Conservation (phyloP, 352 stramenopile species). For the Phytophthora idaei region DNA sequence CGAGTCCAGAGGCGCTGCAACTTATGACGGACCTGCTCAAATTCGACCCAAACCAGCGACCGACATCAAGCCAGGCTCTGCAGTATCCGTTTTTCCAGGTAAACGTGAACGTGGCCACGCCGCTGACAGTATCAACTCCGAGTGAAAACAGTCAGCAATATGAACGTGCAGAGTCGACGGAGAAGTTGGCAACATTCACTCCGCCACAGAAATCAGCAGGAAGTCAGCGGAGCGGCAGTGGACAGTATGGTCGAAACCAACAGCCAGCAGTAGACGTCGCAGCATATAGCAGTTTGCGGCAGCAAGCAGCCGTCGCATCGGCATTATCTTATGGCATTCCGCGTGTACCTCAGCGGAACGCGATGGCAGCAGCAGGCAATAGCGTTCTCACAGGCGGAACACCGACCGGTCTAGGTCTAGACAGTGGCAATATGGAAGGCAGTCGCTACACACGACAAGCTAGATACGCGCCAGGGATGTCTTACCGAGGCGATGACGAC, state of each 20-base stretch:
- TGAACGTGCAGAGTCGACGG: conserved; percentile 40
- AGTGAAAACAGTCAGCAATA: conserved; percentile 53
- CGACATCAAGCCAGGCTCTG: conserved; percentile 92
- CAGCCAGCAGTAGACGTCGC: conserved; percentile 49
- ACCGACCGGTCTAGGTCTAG: conserved; percentile 50
- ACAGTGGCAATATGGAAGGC: conserved; percentile 57
- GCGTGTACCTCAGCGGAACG: conserved; percentile 62
- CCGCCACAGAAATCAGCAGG: conserved; percentile 59
- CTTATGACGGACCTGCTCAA: conserved; percentile 94
- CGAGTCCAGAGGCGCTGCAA: conserved; percentile 89
- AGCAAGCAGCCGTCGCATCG: conserved; percentile 26
- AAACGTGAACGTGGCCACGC: conserved; percentile 75
- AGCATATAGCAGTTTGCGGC: conserved; percentile 48
- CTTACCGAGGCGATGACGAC: conserved; percentile 57
- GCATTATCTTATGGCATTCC: conserved; percentile 45
- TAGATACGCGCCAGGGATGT: conserved; percentile 74
- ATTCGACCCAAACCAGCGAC: conserved; percentile 93
- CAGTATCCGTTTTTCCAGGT: conserved; percentile 96
- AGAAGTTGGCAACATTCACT: conserved; percentile 58
- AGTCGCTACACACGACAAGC: conserved; percentile 84
- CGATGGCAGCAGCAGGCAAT: conserved; percentile 71
- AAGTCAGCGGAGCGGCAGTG: conserved; percentile 50
- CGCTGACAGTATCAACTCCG: conserved; percentile 73
- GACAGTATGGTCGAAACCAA: conserved; percentile 61
- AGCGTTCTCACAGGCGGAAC: conserved; percentile 66